Evolutionary conservation across 2,329 filamentous ascomycete genomes (phyloP).

Genomic region (Trichoderma semiorbis): DNA sequence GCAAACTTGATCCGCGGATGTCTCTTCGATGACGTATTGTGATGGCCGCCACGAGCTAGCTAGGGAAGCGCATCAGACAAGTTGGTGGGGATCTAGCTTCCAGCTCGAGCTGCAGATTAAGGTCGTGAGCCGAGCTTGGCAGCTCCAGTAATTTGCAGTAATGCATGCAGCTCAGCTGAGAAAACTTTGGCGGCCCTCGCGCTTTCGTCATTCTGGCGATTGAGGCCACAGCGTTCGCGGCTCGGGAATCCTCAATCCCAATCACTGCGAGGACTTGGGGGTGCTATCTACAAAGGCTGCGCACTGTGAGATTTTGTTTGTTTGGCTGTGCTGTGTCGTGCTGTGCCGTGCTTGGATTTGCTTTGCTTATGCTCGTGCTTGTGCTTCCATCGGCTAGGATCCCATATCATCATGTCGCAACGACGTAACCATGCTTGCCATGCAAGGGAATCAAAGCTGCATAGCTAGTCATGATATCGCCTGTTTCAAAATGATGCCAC

Average conservation of each 20-base stretch:
- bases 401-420: not conserved
- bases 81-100: constrained; percentile 7
- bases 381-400: not conserved
- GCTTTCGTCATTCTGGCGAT: constrained; percentile 17
- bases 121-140: not conserved
- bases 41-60: constrained; percentile 7
- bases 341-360: too few relatives aligned
- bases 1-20: constrained; percentile 12
- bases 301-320: not conserved
- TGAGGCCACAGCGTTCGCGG: constrained; percentile 1
- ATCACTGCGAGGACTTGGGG: not conserved
- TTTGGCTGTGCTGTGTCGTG: not conserved
- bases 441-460: not conserved
- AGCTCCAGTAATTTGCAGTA: not conserved
- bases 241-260: not conserved
- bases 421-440: not conserved
- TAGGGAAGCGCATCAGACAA: not conserved
- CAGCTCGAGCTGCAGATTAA: not conserved
- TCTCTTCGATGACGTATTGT: constrained; percentile 13
- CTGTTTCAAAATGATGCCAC: not conserved
- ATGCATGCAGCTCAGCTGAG: not conserved
- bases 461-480: not conserved
- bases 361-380: not conserved
- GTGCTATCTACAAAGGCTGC: not conserved
- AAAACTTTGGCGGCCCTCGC: not conserved